These are phyloP conservation scores for Trichosanthes cucumerina DNA, from an alignment of 306 rosid species.

Conservation along the genomic window DNA sequence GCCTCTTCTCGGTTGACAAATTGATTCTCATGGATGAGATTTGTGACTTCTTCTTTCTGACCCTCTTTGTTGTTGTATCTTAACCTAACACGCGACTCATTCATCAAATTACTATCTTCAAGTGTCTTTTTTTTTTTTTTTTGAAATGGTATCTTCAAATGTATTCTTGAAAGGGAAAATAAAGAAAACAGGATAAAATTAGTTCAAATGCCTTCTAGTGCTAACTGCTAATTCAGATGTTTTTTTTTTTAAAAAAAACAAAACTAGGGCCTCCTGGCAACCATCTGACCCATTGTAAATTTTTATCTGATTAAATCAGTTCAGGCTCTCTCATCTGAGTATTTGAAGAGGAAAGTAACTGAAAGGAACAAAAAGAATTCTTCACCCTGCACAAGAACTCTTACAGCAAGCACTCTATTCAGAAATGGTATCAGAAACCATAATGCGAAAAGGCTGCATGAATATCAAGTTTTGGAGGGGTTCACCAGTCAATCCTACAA, in stretches of 20 bases:
- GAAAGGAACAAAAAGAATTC: slow-evolving; percentile 19
- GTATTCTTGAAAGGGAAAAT: neutral
- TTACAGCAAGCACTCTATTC: slow-evolving; percentile 56
- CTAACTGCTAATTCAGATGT: neutral
- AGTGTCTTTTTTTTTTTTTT: too few relatives aligned
- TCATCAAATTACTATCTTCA: neutral
- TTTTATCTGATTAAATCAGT: slow-evolving; percentile 34
- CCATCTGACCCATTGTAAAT: slow-evolving; percentile 13
- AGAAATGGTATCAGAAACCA: slow-evolving; percentile 55
- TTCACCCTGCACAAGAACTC: slow-evolving; percentile 22
- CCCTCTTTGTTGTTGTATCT: neutral
- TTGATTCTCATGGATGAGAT: neutral
- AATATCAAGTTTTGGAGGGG: slow-evolving; percentile 27
- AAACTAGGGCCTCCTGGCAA: slow-evolving; percentile 6
- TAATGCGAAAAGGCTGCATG: slow-evolving; percentile 40
- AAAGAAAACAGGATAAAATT: neutral
- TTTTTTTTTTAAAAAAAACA: neutral
- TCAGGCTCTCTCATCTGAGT: slow-evolving; percentile 63
- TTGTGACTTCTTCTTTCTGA: neutral
- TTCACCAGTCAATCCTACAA: slow-evolving; percentile 14
- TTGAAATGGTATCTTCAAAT: neutral
- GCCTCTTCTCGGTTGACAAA: neutral
- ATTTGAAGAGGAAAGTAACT: slow-evolving; percentile 44
- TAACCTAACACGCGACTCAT: neutral
- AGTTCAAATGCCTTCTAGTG: neutral